Evolutionary conservation across 371 early-diverging fungal genomes (phyloP), one percentile per base, ranked within the genome.

Genomic region (Polyrhizophydium stewartii): DNA sequence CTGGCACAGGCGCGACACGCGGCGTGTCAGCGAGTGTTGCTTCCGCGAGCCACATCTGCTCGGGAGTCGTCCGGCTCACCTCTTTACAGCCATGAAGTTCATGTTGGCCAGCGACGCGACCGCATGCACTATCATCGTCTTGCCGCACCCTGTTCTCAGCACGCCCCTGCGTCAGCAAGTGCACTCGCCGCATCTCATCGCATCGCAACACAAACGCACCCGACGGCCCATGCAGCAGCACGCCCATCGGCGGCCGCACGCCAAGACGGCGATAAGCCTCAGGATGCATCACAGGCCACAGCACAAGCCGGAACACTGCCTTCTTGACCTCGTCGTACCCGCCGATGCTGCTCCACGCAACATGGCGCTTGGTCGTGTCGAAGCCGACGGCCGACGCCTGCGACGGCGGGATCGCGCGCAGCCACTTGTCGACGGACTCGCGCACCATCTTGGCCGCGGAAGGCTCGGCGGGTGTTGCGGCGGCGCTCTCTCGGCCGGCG

Each of bases 191-290:
- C 10, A 16, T n/a, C n/a, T n/a, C n/a, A n/a, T n/a, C n/a, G n/a
- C 16, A 16, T 6, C 7, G 6, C 24, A 6, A 49, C 19, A 33
- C 22, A 61, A 16, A 22, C 37, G 31, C 28, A 86, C 90, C 92
- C 40, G 92, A 86, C 0, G 96, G 93, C 0, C 96, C 96, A 65
- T 91, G 90, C 17, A 95, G 73, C 24, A 95, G 66, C 21, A 93
- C 60, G 0, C 96, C 96, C 22, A 87, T 79, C 0, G 92, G 87
- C 3, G 93, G 88, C 28, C 74, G 71, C 7, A 91, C 76, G 0
- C 92, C 93, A 35, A 92, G 73, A 30, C 81, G 73, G 17, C 66
- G 65, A 73, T 84, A 91, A 1, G 80, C 64, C 28, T 87, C 77
- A 1, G 87, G 86, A 33, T 82, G 78, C 0, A 77, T 60, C 7